A percentile compares a stretch with the other conserved stretches of the same genome.
Conservation (phyloP, 805 yeast species). For the Teunomyces gatunensis region DNA sequence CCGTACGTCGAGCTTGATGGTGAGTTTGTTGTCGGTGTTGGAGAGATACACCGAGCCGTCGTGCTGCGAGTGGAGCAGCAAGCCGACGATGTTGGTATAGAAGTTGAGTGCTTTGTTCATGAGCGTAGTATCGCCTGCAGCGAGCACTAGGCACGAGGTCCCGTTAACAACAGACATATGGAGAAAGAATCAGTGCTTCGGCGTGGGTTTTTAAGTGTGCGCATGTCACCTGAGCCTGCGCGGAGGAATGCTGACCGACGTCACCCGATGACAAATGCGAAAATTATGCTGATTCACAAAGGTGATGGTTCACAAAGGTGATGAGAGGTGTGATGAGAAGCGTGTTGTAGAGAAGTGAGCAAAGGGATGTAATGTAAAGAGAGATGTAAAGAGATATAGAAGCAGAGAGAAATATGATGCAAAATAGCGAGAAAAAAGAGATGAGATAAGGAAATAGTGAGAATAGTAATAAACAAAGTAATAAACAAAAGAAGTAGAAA, state of each 20-base stretch:
- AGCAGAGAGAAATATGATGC: too few species aligned
- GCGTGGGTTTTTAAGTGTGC: neutral
- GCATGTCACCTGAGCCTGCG: neutral
- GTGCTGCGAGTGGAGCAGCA: slow-evolving; percentile 21
- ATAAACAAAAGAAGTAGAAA: too few species aligned
- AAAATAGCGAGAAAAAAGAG: neutral
- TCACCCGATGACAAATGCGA: neutral
- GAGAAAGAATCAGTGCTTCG: slow-evolving; percentile 1
- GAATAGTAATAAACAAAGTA: too few species aligned
- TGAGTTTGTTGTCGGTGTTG: slow-evolving; percentile 19
- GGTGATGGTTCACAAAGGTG: neutral
- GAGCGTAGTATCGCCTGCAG: slow-evolving; percentile 48
- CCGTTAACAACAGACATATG: slow-evolving; percentile 52
- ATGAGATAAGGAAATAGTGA: neutral
- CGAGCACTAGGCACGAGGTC: slow-evolving; percentile 48
- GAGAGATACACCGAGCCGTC: slow-evolving; percentile 18
- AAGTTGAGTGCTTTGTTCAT: slow-evolving; percentile 51
- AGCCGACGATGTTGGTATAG: slow-evolving; percentile 44
- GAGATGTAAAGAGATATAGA: too few species aligned
- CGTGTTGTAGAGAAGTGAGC: too few species aligned
- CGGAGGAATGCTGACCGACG: slow-evolving; percentile 3
- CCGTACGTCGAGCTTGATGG: slow-evolving; percentile 19
- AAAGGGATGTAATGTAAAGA: too few species aligned
- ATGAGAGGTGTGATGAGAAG: neutral
- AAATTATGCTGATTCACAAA: neutral